Evolutionary conservation across 2,329 filamentous ascomycete species (phyloP).

Genomic region (Fusarium sp.): DNA sequence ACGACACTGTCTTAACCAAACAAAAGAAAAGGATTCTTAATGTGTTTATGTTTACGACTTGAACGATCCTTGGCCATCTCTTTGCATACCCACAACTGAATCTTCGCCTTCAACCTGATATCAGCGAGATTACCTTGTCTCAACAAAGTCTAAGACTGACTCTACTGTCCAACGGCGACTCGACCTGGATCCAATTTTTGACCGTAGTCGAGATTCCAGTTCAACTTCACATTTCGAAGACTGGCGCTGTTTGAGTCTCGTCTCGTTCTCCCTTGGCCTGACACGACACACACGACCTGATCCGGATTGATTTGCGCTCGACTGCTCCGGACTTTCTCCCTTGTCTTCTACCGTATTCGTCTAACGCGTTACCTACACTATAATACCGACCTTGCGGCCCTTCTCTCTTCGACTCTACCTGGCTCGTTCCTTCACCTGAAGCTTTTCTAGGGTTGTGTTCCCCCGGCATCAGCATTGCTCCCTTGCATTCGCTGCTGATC

Average conservation of each 20-base stretch:
- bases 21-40: slow-evolving; percentile 2
- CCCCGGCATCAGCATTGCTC: slow-evolving; percentile 30
- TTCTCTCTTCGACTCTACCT: slow-evolving; percentile 2
- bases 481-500: slow-evolving; percentile 35
- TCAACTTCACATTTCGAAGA: slow-evolving; percentile 6
- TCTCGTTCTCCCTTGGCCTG: slow-evolving; percentile 32
- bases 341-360: slow-evolving; percentile 19
- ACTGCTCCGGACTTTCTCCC: slow-evolving; percentile 20
- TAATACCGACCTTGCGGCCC: slow-evolving; percentile 20
- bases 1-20: slow-evolving; percentile 7
- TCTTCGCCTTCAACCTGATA: slow-evolving; percentile 19
- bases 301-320: background rate
- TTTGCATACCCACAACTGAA: slow-evolving; percentile 28
- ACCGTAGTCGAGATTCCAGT: slow-evolving; percentile 27
- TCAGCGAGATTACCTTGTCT: slow-evolving; percentile 40
- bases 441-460: slow-evolving; percentile 25
- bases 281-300: background rate
- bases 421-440: slow-evolving; percentile 17
- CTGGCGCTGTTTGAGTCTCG: slow-evolving; percentile 4
- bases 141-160: slow-evolving; percentile 33
- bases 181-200: slow-evolving; percentile 18
- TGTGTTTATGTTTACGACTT: slow-evolving; percentile 29
- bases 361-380: slow-evolving; percentile 11
- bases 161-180: slow-evolving; percentile 18
- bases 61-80: slow-evolving; percentile 29